Evolutionary conservation across 148 eudicot species (phyloP).

Genomic region (Rheum nobile): DNA sequence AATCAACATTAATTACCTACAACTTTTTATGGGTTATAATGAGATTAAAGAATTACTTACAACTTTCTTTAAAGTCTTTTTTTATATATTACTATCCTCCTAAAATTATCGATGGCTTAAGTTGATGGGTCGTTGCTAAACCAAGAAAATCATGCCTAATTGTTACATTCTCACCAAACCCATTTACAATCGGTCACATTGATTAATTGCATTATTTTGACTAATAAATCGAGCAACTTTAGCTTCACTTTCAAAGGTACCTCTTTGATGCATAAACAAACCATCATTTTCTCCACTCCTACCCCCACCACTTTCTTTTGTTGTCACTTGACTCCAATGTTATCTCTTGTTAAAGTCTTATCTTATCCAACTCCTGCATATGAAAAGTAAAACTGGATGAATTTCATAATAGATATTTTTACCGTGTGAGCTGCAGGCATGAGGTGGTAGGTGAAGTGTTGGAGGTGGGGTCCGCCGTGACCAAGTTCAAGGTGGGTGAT

Average conservation of each 20-base stretch:
- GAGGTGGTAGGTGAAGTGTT: constrained; percentile 88
- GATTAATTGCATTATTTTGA: background rate
- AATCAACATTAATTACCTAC: no score
- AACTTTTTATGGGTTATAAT: no score
- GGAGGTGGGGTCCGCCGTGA: constrained; percentile 61
- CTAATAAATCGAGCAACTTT: background rate
- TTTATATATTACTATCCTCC: no score
- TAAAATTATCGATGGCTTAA: no score
- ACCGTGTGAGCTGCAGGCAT: constrained; percentile 37
- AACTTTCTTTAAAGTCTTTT: no score
- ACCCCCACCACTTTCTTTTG: background rate
- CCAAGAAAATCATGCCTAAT: background rate
- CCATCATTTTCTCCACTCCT: background rate
- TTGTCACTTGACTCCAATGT: background rate
- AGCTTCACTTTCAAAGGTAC: background rate
- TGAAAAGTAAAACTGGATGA: no score
- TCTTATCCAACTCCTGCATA: background rate
- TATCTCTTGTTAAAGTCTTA: background rate
- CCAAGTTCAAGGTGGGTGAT: constrained; percentile 58
- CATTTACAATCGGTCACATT: background rate
- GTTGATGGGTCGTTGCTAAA: no score
- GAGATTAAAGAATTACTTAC: no score
- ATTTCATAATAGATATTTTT: background rate
- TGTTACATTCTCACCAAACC: background rate
- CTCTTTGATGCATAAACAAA: background rate